Evolutionary conservation across 257 asterid genomes (phyloP).

Genomic region (Hygrophila difformis): DNA sequence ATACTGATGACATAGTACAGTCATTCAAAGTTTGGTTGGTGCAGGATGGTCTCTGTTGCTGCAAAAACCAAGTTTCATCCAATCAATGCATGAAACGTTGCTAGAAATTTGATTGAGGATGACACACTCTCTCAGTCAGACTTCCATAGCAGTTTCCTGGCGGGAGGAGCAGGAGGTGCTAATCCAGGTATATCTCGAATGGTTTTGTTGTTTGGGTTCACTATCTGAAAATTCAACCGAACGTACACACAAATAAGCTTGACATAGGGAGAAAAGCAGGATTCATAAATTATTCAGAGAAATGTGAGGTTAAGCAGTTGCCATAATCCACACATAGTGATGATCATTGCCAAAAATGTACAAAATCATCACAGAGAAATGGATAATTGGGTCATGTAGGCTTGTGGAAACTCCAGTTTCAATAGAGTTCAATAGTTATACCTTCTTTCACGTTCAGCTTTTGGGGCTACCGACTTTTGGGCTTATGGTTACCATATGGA

Average conservation of each 20-base stretch:
- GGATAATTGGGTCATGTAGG: no score
- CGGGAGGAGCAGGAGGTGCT: constrained; percentile 94
- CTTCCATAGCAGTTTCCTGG: constrained; percentile 64
- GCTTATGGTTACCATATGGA: no score
- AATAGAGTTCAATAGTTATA: no score
- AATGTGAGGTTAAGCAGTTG: constrained; percentile 4
- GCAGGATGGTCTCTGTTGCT: constrained; percentile 10
- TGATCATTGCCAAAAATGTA: no score
- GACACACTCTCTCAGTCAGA: constrained; percentile 25
- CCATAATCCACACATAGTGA: not conserved
- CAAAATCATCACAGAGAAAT: no score
- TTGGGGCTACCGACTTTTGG: no score
- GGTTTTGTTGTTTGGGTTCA: constrained; percentile 74
- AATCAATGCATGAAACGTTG: constrained; percentile 9
- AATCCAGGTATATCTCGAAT: constrained; percentile 87
- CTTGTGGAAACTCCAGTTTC: no score
- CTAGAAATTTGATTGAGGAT: constrained; percentile 9
- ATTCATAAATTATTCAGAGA: not conserved
- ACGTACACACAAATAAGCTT: constrained; percentile 9
- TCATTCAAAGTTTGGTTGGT: constrained; percentile 11
- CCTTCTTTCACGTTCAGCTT: no score
- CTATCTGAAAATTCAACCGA: constrained; percentile 45
- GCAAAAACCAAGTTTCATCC: constrained; percentile 15
- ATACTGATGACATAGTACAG: no score
- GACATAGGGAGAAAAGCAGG: not conserved